Percentiles rank a stretch among this genome's conserved stretches.
Conservation (phyloP, 176 grass and related monocot species). For the Miscanthus lutarioriparius region DNA sequence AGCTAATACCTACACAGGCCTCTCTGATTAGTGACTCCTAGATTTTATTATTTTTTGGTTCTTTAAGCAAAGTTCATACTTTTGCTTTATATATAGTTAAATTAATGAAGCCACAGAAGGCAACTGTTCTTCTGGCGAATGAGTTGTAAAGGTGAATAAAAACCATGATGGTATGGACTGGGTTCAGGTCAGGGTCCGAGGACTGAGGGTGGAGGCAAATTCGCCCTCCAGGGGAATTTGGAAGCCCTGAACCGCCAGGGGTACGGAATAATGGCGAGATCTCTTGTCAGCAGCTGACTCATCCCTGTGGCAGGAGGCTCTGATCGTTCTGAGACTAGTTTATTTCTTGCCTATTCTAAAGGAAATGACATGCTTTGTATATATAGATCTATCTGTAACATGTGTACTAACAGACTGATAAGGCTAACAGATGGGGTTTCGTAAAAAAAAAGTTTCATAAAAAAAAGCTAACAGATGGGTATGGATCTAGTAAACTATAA, state of each 20-base stretch:
- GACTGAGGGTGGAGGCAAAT: neutral
- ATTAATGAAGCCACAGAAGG: neutral
- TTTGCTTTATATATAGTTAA: constrained; percentile 10
- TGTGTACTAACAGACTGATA: neutral
- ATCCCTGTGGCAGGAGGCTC: neutral
- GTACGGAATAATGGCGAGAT: neutral
- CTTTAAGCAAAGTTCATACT: neutral
- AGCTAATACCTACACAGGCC: neutral
- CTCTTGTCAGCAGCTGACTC: neutral
- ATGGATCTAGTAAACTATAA: neutral
- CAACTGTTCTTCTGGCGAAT: neutral
- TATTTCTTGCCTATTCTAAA: neutral
- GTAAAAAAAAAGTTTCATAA: too few relatives aligned
- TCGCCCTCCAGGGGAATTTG: neutral
- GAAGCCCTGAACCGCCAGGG: neutral
- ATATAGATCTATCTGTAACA: neutral
- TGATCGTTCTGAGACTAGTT: neutral
- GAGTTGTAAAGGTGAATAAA: neutral
- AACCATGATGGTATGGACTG: neutral
- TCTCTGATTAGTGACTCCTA: neutral
- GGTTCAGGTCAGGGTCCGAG: neutral
- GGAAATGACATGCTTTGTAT: neutral
- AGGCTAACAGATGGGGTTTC: too few relatives aligned
- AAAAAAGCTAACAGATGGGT: neutral
- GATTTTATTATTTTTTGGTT: neutral